Percentiles rank a stretch among this genome's conserved stretches.
Evolutionary conservation across 164 flowering plant genomes (phyloP).

Genomic region (Aristolochia californica): DNA sequence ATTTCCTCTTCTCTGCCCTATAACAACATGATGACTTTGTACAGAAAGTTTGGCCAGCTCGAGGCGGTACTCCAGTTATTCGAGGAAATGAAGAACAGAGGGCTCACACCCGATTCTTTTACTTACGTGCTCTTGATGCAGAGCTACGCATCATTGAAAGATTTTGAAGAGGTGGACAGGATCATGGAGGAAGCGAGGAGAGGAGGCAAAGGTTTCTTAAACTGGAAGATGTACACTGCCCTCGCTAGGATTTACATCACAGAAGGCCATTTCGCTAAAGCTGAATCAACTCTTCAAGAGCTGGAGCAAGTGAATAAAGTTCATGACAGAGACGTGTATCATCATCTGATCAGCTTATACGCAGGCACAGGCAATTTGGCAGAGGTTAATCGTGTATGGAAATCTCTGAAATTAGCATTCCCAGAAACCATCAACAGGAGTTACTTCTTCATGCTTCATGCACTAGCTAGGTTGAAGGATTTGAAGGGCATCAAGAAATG

Average conservation of each 20-base stretch:
- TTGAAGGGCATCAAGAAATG: slow-evolving; percentile 18
- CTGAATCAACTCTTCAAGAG: slow-evolving; percentile 19
- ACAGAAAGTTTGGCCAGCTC: slow-evolving; percentile 20
- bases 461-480: slow-evolving; percentile 26
- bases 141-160: slow-evolving; percentile 24
- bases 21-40: slow-evolving; percentile 24
- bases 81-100: slow-evolving; percentile 23
- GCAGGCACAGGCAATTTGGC: slow-evolving; percentile 13
- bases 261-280: slow-evolving; percentile 23
- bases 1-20: slow-evolving; percentile 12
- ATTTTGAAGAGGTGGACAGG: slow-evolving; percentile 23
- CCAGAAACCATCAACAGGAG: slow-evolving; percentile 17
- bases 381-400: slow-evolving; percentile 33
- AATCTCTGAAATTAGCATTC: slow-evolving; percentile 14
- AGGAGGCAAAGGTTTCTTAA: not conserved
- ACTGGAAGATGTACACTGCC: slow-evolving; percentile 19
- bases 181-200: slow-evolving; percentile 22
- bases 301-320: slow-evolving; percentile 18
- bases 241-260: slow-evolving; percentile 23
- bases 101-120: slow-evolving; percentile 11
- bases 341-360: slow-evolving; percentile 20
- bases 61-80: slow-evolving; percentile 18
- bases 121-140: slow-evolving; percentile 27
- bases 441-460: slow-evolving; percentile 26
- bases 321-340: slow-evolving; percentile 14